A percentile compares a stretch with the other conserved stretches of the same genome.
Conservation (phyloP, 306 rosid species). For the Medicago truncatula region MtrunA17r5.0-ANR NC_053045.1:25118501-25119000, state of each 20-base stretch:
- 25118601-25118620: slow-evolving; percentile 95
- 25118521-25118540: slow-evolving; percentile 83
- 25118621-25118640: slow-evolving; percentile 88
- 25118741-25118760: slow-evolving; percentile 33
- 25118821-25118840: slow-evolving; percentile 32
- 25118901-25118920: no score
- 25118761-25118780: slow-evolving; percentile 31
- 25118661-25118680: slow-evolving; percentile 60
- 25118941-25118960: no score
- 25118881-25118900: no score
- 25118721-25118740: background rate
- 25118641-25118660: slow-evolving; percentile 84
- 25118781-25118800: slow-evolving; percentile 33
- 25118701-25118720: slow-evolving; percentile 10
- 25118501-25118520: slow-evolving; percentile 96
- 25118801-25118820: background rate
- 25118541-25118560: slow-evolving; percentile 95
- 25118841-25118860: background rate
- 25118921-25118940: no score
- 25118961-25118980: no score
- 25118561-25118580: slow-evolving; percentile 93
- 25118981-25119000: no score
- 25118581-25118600: slow-evolving; percentile 95
- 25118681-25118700: slow-evolving; percentile 26
- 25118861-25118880: background rate